Conservation (phyloP, 2,329 filamentous ascomycete species). For the Alternaria dauci region DNA sequence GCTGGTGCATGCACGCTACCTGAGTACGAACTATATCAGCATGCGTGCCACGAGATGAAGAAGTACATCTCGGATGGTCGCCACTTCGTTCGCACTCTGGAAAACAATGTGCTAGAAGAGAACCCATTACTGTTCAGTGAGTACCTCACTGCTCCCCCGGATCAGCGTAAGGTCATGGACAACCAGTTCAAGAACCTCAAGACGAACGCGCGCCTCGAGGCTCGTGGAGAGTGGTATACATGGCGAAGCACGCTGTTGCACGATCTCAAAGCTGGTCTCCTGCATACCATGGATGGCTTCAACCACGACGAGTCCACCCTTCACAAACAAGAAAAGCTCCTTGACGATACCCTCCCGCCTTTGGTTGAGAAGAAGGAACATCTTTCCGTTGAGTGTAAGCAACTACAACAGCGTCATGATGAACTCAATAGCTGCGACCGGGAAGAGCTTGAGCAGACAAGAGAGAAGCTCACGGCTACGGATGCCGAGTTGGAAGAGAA, state of each 20-base stretch:
- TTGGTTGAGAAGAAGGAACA: constrained; percentile 68
- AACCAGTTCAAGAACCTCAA: constrained; percentile 98
- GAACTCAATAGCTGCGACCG: constrained; percentile 83
- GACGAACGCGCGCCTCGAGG: constrained; percentile 85
- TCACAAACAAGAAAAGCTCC: constrained; percentile 70
- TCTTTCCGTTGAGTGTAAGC: constrained; percentile 70
- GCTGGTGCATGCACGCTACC: constrained; percentile 91
- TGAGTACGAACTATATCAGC: constrained; percentile 93
- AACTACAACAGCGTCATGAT: constrained; percentile 74
- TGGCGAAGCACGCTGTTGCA: constrained; percentile 92
- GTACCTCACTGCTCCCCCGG: constrained; percentile 84
- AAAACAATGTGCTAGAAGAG: constrained; percentile 85
- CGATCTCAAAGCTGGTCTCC: constrained; percentile 80
- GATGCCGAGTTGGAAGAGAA: constrained; percentile 76
- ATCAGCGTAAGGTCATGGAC: constrained; percentile 88
- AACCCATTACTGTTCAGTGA: constrained; percentile 92
- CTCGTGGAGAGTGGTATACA: constrained; percentile 97
- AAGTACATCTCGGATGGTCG: constrained; percentile 95
- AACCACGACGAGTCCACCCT: constrained; percentile 74
- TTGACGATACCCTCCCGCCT: constrained; percentile 72
- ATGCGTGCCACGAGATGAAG: constrained; percentile 94
- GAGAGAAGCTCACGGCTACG: constrained; percentile 70
- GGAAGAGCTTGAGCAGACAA: constrained; percentile 75
- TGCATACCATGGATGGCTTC: constrained; percentile 80
- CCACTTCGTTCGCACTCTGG: constrained; percentile 88